Conservation (phyloP, 1,284 basidiomycete genomes). For the Leucoagaricus sp. region DNA sequence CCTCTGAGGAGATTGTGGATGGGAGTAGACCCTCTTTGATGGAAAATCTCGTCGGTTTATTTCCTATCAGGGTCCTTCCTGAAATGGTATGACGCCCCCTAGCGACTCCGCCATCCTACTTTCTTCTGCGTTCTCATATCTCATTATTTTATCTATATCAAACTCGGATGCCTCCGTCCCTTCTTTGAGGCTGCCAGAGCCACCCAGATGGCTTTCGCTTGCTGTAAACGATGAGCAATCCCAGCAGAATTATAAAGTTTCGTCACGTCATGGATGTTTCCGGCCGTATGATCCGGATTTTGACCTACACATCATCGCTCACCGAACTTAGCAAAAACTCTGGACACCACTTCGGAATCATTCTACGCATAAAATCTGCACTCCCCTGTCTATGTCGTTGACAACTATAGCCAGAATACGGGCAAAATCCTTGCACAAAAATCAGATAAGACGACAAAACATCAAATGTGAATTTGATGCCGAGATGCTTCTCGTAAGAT, state of each 20-base stretch:
- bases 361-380: background rate
- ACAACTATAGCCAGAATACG: background rate
- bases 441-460: conserved; percentile 12
- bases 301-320: background rate
- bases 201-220: background rate
- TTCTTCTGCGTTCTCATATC: background rate
- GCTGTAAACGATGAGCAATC: background rate
- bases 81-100: conserved; percentile 8
- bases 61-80: conserved; percentile 14
- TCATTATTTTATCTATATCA: conserved; percentile 10
- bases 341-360: background rate
- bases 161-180: background rate
- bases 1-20: conserved; percentile 13
- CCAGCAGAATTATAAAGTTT: background rate
- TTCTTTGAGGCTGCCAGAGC: background rate
- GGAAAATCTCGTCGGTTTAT: conserved; percentile 15
- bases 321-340: background rate
- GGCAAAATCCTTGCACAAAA: conserved; percentile 1
- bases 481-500: conserved; percentile 6
- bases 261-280: conserved; percentile 5
- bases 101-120: conserved; percentile 1
- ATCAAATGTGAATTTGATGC: conserved; percentile 4
- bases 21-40: conserved; percentile 13
- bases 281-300: conserved; percentile 12
- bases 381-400: background rate